These are phyloP conservation scores for Trichaptum fuscoviolaceum DNA, from an alignment of 768 basidiomycete species.

Conservation along the genomic window DNA sequence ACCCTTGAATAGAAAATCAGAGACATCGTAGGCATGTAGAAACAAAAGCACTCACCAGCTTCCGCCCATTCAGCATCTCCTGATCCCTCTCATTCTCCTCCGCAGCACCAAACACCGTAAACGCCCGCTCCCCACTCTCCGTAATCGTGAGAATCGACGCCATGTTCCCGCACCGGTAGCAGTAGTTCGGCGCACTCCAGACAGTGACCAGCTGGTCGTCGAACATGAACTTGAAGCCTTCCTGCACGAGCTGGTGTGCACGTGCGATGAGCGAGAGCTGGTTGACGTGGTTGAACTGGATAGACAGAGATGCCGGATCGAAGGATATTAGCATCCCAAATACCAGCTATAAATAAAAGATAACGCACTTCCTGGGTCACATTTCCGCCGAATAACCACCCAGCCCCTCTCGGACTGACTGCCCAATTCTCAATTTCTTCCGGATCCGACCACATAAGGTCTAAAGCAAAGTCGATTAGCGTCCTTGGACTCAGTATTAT, in stretches of 20 bases:
- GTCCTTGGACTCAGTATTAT: slow-evolving; percentile 8
- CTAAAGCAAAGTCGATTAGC: slow-evolving; percentile 30
- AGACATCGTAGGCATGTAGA: not conserved
- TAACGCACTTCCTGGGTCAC: slow-evolving; percentile 74
- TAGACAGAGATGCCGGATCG: not conserved
- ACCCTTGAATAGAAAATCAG: slow-evolving; percentile 19
- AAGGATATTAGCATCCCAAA: not conserved
- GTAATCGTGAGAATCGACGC: slow-evolving; percentile 86
- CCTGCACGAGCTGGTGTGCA: slow-evolving; percentile 95
- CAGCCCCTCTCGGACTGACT: slow-evolving; percentile 92
- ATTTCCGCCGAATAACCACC: slow-evolving; percentile 87
- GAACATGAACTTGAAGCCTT: slow-evolving; percentile 97
- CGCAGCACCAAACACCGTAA: slow-evolving; percentile 84
- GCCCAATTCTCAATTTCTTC: slow-evolving; percentile 97
- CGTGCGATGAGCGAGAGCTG: slow-evolving; percentile 83
- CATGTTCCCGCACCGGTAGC: slow-evolving; percentile 81
- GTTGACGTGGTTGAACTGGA: slow-evolving; percentile 90
- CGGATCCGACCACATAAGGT: slow-evolving; percentile 98
- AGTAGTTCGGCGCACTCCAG: slow-evolving; percentile 91
- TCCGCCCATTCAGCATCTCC: slow-evolving; percentile 62
- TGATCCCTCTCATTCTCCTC: slow-evolving; percentile 85
- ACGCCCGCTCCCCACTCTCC: slow-evolving; percentile 59
- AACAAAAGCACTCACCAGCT: slow-evolving; percentile 49
- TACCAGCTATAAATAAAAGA: slow-evolving; percentile 4
- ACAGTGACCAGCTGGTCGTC: slow-evolving; percentile 88